Conservation (phyloP, 176 grass and related monocot species). For the Triticum turgidum region DNA sequence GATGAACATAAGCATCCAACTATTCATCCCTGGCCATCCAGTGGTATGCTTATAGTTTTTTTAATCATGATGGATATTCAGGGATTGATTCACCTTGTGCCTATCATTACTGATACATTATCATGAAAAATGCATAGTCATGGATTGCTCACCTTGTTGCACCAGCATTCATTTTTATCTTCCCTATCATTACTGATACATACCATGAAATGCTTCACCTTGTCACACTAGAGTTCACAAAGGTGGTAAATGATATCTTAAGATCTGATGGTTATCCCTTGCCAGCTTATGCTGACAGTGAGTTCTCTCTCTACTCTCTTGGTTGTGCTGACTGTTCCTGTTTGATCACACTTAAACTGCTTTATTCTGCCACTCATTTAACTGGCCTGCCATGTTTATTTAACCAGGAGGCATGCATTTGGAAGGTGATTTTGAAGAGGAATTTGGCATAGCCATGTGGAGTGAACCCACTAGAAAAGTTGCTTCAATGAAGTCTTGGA, state of each 20-base stretch:
- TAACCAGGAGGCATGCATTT: neutral
- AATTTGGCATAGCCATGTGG: neutral
- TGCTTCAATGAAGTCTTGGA: neutral
- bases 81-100: too few species aligned
- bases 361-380: neutral
- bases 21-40: neutral
- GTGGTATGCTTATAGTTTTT: neutral
- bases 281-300: neutral
- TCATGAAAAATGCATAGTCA: neutral
- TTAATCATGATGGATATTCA: neutral
- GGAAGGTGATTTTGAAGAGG: neutral
- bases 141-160: too few species aligned
- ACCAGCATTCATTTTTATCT: too few species aligned
- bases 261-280: constrained; percentile 1
- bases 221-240: neutral
- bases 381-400: neutral
- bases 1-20: neutral
- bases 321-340: neutral
- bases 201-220: neutral
- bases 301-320: neutral
- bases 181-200: neutral
- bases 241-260: neutral
- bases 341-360: neutral
- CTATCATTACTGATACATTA: neutral
- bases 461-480: neutral